Evolutionary conservation across 2,329 filamentous ascomycete genomes (phyloP), one percentile per base, ranked within the genome.

Genomic region (Exophiala oligosperma): DNA sequence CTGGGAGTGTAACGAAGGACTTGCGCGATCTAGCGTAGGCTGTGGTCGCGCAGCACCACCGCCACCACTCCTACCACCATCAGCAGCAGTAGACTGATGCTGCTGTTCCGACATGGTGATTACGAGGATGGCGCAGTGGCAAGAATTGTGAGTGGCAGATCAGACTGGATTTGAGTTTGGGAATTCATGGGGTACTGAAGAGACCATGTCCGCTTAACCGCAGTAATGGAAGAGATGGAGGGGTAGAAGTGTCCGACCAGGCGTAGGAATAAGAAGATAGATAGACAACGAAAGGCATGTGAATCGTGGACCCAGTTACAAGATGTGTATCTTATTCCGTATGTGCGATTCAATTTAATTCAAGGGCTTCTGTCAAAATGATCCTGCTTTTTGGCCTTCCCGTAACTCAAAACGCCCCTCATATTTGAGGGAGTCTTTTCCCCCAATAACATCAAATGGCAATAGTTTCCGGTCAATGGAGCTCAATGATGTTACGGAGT

Each of bases 1-100:
- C 38, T 63, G 57, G 17, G 43, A 47, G 29, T 35, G 50, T 2
- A 58, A 49, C n/a, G 54, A 38, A n/a, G 58, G 54, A 11, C 52
- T 54, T 14, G 54, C 26, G 12, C 44, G 35, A 28, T 54, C 49
- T 32, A 28, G 54, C 11, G 53, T 21, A 8, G 38, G 11, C n/a
- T 35, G 38, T 17, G 53, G 51, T 23, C 54, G 40, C 35, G 37
- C 53, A n/a, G 29, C n/a, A 29, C 52, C 41, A 17, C 50, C 57
- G 21, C 52, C 32, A 35, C 32, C 32, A 9, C 32, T 35, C 32
- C 7, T 35, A 9, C 32, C 9, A 35, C 32, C 32, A 35, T 9
- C 32, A 11, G 6, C 32, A 11, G 2, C 32, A 35, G 32, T 9
- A 35, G 32, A 35, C 17, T 52, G 54, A 37, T 47, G 56, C 46